Evolutionary conservation across 768 basidiomycete species (phyloP).

Genomic region (Macrocybe gigantea): DNA sequence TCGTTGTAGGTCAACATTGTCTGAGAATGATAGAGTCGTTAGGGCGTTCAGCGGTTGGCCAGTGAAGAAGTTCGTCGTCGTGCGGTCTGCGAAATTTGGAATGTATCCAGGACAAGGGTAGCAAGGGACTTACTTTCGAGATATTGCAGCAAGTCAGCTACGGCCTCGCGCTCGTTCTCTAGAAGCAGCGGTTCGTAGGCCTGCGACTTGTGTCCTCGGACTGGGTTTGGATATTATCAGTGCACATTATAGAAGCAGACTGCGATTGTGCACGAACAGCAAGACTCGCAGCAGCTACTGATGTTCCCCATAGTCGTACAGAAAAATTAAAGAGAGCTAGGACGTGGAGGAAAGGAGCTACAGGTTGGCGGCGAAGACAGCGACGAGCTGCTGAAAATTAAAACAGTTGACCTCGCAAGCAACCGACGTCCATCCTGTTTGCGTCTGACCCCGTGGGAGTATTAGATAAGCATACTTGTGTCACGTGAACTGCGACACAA

Average conservation of each 20-base stretch:
- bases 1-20: constrained; percentile 98
- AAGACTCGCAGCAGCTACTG: constrained; percentile 78
- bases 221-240: constrained; percentile 32
- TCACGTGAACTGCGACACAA: no score
- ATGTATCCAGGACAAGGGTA: not conserved
- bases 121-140: constrained; percentile 76
- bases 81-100: constrained; percentile 63
- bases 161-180: constrained; percentile 95
- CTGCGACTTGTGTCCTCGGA: constrained; percentile 78
- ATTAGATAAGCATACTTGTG: not conserved
- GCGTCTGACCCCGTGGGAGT: constrained; percentile 6
- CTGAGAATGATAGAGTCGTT: constrained; percentile 96
- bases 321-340: constrained; percentile 1
- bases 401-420: not conserved
- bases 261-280: constrained; percentile 46
- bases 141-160: constrained; percentile 94
- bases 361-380: constrained; percentile 7
- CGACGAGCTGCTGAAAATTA: constrained; percentile 15
- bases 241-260: constrained; percentile 8
- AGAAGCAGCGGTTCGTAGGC: constrained; percentile 81
- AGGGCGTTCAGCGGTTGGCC: constrained; percentile 89
- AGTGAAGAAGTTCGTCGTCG: constrained; percentile 97
- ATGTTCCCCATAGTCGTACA: constrained; percentile 60
- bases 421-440: no score
- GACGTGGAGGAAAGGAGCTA: constrained; percentile 9